These are phyloP conservation scores for Fistulinella prunicolor DNA, from an alignment of 768 basidiomycete species.

Conservation along the genomic window DNA sequence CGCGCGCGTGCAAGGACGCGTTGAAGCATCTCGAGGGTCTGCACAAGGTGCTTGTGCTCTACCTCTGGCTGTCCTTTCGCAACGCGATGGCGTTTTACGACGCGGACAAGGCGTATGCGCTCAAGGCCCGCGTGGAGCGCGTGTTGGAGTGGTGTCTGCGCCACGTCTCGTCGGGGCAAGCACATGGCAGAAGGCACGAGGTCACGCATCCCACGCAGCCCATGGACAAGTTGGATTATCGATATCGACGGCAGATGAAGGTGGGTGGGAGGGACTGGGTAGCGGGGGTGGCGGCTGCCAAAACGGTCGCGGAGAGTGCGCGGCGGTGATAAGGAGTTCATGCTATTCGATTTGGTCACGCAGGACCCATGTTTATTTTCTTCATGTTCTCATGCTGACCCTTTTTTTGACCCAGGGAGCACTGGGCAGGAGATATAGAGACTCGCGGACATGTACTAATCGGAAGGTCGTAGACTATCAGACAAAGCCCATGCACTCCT, in stretches of 20 bases:
- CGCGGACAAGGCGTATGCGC: slow-evolving; percentile 41
- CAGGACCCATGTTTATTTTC: no score
- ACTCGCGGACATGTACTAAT: no score
- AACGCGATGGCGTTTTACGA: slow-evolving; percentile 64
- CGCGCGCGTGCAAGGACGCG: slow-evolving; percentile 12
- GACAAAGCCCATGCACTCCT: no score
- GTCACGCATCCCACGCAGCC: not conserved
- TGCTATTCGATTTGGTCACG: no score
- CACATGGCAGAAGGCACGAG: slow-evolving; percentile 1
- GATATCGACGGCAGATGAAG: slow-evolving; percentile 13
- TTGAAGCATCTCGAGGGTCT: slow-evolving; percentile 58
- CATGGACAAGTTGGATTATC: slow-evolving; percentile 20
- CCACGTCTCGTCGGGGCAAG: slow-evolving; percentile 32
- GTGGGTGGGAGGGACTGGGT: slow-evolving; percentile 13
- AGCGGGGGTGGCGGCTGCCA: no score
- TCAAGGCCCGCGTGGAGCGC: slow-evolving; percentile 63
- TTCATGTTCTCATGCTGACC: no score
- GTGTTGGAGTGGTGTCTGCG: slow-evolving; percentile 64
- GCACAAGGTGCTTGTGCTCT: slow-evolving; percentile 73
- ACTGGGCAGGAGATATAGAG: no score
- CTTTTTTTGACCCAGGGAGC: no score
- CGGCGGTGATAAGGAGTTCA: no score
- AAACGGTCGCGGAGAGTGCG: no score
- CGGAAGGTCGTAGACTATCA: no score
- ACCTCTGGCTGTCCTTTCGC: slow-evolving; percentile 83